Evolutionary conservation across 345 rosid genomes (phyloP).

Genomic region (Dimocarpus longan): DNA sequence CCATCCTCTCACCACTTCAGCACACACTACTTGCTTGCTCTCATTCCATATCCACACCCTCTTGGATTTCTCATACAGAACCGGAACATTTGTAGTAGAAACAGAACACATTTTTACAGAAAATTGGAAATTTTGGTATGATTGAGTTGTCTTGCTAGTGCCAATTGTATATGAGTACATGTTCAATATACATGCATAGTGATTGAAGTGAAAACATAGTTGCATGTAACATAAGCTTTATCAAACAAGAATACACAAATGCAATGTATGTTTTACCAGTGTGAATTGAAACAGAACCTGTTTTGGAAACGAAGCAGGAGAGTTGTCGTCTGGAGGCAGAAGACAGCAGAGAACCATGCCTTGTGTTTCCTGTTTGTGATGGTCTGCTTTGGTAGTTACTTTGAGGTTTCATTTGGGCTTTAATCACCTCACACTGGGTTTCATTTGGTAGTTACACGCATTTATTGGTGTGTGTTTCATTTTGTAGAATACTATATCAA

Average conservation of each 20-base stretch:
- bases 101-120: conserved; percentile 34
- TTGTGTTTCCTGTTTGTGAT: not conserved
- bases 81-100: conserved; percentile 23
- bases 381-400: not conserved
- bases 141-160: not conserved
- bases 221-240: not conserved
- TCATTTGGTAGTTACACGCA: too few relatives aligned
- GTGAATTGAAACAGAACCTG: conserved; percentile 18
- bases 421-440: not conserved
- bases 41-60: conserved; percentile 84
- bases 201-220: not conserved
- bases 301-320: conserved; percentile 1
- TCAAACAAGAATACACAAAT: not conserved
- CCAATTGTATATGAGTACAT: not conserved
- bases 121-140: not conserved
- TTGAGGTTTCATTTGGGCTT: not conserved
- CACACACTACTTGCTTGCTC: conserved; percentile 72
- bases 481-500: too few relatives aligned
- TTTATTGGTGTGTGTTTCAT: too few relatives aligned
- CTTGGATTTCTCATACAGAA: conserved; percentile 46
- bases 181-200: conserved; percentile 3
- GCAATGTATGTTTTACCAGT: not conserved
- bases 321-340: conserved; percentile 7
- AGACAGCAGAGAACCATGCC: conserved; percentile 13
- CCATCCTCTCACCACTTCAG: conserved; percentile 93